A percentile compares a stretch with the other conserved stretches of the same genome.
Conservation (phyloP, 2,329 filamentous ascomycete genomes). For the Stemphylium lycopersici region DNA sequence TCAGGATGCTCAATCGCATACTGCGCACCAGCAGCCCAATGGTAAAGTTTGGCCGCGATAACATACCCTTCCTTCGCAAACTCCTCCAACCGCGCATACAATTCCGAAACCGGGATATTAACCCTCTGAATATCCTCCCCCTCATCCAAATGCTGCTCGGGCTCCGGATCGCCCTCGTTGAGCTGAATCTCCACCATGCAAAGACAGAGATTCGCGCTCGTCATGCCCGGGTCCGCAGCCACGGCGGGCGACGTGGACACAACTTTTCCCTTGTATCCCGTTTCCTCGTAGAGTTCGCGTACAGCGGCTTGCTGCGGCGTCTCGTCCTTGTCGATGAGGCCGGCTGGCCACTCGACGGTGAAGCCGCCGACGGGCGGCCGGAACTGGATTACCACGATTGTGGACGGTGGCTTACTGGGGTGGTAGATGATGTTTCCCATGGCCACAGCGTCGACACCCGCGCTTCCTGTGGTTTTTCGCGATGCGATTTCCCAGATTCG, state of each 20-base stretch:
- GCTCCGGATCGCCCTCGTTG: constrained; percentile 25
- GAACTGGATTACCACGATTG: constrained; percentile 57
- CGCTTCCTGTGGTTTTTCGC: constrained; percentile 65
- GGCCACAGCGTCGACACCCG: constrained; percentile 66
- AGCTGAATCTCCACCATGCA: constrained; percentile 35
- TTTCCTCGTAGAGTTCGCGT: constrained; percentile 67
- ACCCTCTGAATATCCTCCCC: constrained; percentile 39
- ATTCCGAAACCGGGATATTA: constrained; percentile 28
- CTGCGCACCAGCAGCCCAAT: constrained; percentile 37
- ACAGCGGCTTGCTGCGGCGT: constrained; percentile 62
- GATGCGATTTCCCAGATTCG: constrained; percentile 75
- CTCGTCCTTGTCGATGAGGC: constrained; percentile 58
- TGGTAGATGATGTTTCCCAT: constrained; percentile 69
- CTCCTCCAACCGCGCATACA: constrained; percentile 30
- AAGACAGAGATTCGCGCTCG: constrained; percentile 33
- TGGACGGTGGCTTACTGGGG: constrained; percentile 34
- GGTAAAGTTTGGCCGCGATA: constrained; percentile 37
- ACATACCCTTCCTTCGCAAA: constrained; percentile 35
- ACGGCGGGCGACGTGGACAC: constrained; percentile 25
- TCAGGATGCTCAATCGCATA: constrained; percentile 35
- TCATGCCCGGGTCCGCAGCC: constrained; percentile 37
- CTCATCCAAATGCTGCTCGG: constrained; percentile 38
- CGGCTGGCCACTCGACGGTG: constrained; percentile 63
- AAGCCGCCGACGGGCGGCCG: constrained; percentile 63
- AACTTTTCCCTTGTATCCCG: constrained; percentile 61